These are phyloP conservation scores for Cyberlindnera saturnus DNA, from an alignment of 805 yeast species.

Conservation along the genomic window DNA sequence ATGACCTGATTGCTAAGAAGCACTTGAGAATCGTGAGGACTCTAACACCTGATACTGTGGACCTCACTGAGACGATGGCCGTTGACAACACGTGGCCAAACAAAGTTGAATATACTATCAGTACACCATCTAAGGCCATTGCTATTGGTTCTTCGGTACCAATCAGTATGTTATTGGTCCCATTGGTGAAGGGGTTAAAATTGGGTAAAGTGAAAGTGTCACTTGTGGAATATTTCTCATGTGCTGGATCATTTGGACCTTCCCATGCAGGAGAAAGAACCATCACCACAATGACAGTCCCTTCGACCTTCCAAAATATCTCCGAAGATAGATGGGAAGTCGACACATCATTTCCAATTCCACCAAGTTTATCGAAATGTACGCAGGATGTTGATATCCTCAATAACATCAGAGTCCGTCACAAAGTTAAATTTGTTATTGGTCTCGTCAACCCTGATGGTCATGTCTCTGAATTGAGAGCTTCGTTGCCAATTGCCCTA, in stretches of 20 bases:
- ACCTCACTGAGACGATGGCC: conserved; percentile 84
- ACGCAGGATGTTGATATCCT: conserved; percentile 83
- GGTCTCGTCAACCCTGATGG: conserved; percentile 84
- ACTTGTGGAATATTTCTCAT: conserved; percentile 62
- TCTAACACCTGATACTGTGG: conserved; percentile 79
- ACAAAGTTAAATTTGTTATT: conserved; percentile 77
- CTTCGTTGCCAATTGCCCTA: conserved; percentile 75
- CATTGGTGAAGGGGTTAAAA: conserved; percentile 72
- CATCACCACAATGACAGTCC: conserved; percentile 45
- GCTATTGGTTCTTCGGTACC: conserved; percentile 83
- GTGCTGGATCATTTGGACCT: conserved; percentile 52
- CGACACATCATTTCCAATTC: conserved; percentile 52
- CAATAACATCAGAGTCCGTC: conserved; percentile 73
- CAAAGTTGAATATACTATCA: conserved; percentile 84
- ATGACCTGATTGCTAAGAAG: conserved; percentile 57
- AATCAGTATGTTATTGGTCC: conserved; percentile 65
- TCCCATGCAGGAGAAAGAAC: conserved; percentile 57
- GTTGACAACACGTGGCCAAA: conserved; percentile 95
- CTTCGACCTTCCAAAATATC: conserved; percentile 22
- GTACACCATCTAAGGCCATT: conserved; percentile 80
- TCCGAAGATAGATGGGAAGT: conserved; percentile 70
- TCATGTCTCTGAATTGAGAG: conserved; percentile 85
- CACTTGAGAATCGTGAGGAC: conserved; percentile 82
- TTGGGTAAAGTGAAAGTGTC: conserved; percentile 69
- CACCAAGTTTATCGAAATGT: conserved; percentile 65